Conservation (phyloP, 1,284 basidiomycete species). For the Coniophora puteana region DNA sequence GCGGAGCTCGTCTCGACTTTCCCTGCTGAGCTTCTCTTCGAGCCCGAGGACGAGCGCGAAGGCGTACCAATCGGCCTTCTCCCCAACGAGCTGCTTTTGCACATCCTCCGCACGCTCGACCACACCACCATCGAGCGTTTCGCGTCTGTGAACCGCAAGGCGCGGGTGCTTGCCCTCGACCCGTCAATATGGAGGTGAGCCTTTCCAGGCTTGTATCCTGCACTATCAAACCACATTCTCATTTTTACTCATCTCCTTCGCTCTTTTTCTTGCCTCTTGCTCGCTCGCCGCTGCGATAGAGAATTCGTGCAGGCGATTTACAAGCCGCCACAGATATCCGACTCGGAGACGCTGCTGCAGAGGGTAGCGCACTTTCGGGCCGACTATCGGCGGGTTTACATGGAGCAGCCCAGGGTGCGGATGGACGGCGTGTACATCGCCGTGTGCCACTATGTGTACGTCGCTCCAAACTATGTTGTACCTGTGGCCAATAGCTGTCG, state of each 20-base stretch:
- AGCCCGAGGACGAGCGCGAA: slow-evolving; percentile 63
- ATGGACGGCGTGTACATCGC: slow-evolving; percentile 89
- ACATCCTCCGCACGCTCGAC: slow-evolving; percentile 63
- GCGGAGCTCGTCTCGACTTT: slow-evolving; percentile 47
- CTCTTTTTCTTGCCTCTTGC: slow-evolving; percentile 11
- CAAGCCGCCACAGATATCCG: slow-evolving; percentile 65
- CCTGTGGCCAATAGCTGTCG: too few species aligned
- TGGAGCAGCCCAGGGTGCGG: slow-evolving; percentile 81
- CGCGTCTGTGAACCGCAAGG: slow-evolving; percentile 66
- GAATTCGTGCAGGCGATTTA: slow-evolving; percentile 57
- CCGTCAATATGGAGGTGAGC: slow-evolving; percentile 72
- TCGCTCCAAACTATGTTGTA: slow-evolving; percentile 7
- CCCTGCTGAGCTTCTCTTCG: slow-evolving; percentile 51
- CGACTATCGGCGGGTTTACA: slow-evolving; percentile 72
- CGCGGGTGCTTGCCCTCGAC: slow-evolving; percentile 67
- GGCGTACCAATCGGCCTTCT: slow-evolving; percentile 53
- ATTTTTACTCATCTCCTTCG: not conserved
- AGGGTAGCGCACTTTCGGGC: slow-evolving; percentile 50
- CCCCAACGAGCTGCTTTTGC: slow-evolving; percentile 74
- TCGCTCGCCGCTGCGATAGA: slow-evolving; percentile 36
- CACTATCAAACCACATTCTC: slow-evolving; percentile 1
- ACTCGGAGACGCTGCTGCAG: slow-evolving; percentile 40
- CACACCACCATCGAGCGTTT: slow-evolving; percentile 74
- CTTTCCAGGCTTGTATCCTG: not conserved
- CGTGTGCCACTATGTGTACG: slow-evolving; percentile 81